Evolutionary conservation across 2,329 filamentous ascomycete species (phyloP).

Genomic region (Fusarium equiseti): DNA sequence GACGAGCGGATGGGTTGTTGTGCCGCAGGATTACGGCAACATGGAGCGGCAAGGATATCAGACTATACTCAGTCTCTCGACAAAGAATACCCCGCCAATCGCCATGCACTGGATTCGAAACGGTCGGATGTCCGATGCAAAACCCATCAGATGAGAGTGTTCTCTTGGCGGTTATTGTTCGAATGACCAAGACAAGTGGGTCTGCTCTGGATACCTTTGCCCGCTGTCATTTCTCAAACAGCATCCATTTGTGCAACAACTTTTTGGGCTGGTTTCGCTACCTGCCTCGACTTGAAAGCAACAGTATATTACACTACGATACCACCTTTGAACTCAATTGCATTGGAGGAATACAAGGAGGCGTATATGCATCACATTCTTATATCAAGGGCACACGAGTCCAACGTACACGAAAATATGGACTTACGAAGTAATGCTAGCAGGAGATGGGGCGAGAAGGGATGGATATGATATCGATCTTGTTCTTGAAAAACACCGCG

Average conservation of each 20-base stretch:
- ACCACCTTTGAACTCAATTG: slow-evolving; percentile 9
- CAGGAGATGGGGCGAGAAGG: slow-evolving; percentile 12
- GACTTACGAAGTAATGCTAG: slow-evolving; percentile 41
- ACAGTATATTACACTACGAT: slow-evolving; percentile 17
- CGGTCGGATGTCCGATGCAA: slow-evolving; percentile 1
- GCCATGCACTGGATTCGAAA: slow-evolving; percentile 1
- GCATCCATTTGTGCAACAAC: slow-evolving; percentile 3
- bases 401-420: slow-evolving; percentile 33
- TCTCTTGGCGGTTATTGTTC: slow-evolving; percentile 2
- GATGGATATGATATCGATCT: slow-evolving; percentile 20
- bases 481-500: slow-evolving; percentile 16
- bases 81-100: not conserved
- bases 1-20: slow-evolving; percentile 16
- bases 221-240: slow-evolving; percentile 6
- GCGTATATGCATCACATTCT: slow-evolving; percentile 19
- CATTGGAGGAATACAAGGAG: slow-evolving; percentile 13
- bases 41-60: not conserved
- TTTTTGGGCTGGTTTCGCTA: not conserved
- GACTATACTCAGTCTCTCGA: not conserved
- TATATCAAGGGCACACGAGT: slow-evolving; percentile 18
- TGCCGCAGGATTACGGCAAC: not conserved
- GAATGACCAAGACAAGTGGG: slow-evolving; percentile 7
- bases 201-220: not conserved
- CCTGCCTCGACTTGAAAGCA: slow-evolving; percentile 2
- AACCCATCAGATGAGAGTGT: not conserved